Evolutionary conservation across 2,329 filamentous ascomycete species (phyloP).

Genomic region (Fonsecaea monophora): DNA sequence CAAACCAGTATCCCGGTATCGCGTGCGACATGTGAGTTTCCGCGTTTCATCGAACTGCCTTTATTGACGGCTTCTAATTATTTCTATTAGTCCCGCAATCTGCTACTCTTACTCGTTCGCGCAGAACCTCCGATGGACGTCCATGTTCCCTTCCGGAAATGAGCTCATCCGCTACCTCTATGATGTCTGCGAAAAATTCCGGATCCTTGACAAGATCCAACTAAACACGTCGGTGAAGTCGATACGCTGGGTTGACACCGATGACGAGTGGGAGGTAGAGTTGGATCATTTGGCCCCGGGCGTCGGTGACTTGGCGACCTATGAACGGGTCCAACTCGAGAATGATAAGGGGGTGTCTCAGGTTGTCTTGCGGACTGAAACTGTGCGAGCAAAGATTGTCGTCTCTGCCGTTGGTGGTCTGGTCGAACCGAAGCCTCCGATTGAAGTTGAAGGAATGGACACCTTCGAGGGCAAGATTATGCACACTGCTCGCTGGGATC

Average conservation of each 20-base stretch:
- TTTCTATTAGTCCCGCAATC: no score
- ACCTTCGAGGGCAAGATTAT: slow-evolving; percentile 63
- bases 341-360: no score
- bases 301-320: slow-evolving; percentile 59
- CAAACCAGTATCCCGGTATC: slow-evolving; percentile 66
- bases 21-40: slow-evolving; percentile 61
- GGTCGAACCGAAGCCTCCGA: slow-evolving; percentile 58
- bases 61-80: no score
- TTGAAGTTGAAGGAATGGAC: slow-evolving; percentile 59
- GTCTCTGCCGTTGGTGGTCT: slow-evolving; percentile 63
- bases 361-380: slow-evolving; percentile 60
- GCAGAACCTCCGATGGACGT: slow-evolving; percentile 60
- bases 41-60: no score
- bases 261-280: slow-evolving; percentile 62
- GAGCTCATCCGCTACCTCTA: slow-evolving; percentile 62
- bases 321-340: slow-evolving; percentile 55
- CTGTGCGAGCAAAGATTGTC: slow-evolving; percentile 61
- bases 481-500: slow-evolving; percentile 64
- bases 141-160: slow-evolving; percentile 55
- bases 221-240: slow-evolving; percentile 63
- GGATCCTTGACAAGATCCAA: slow-evolving; percentile 64
- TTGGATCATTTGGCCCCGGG: slow-evolving; percentile 59
- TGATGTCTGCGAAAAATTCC: slow-evolving; percentile 59
- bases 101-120: slow-evolving; percentile 63
- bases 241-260: slow-evolving; percentile 60